Base-by-base conservation (phyloP, 2,329 filamentous ascomycete species). In the Dactylella cylindrospora region DNA sequence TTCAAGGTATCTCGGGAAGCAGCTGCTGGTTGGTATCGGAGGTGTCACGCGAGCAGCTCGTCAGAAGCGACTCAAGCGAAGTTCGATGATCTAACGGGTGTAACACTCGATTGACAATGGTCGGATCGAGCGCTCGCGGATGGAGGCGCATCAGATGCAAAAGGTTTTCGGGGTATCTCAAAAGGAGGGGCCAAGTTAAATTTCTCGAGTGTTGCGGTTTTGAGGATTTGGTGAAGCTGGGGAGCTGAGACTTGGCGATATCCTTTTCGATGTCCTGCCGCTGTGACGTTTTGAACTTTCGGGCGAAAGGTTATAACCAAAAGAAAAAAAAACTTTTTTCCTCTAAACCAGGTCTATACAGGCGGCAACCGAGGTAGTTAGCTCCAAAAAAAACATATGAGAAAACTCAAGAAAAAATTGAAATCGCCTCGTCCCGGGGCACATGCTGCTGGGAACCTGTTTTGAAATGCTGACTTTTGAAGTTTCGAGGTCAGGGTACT, bases 11-110 rank as follows among this genome's bases (percentile, higher is more conserved):
- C 43, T 62, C 32, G 38, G 49, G 43, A 44, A 44, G 55, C 13
- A 53, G 55, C 41, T 61, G 51, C 36, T 45, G 47, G 43, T 43
- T 31, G 23, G 35, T 8, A 31, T 47, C 43, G 49, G 57, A 54
- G 43, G 57, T 62, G 57, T 62, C 57, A 62, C 57, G 57, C 57
- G 57, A 62, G 57, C 57, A 62, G 49, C 36, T 47, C 49, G 38
- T 62, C 19, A 44, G 57, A 54, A 54, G 57, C 57, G 49, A 62
- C 49, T 50, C 57, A 53, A 62, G 57, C 57, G 57, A 54, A 17
- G 49, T 54, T 47, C 57, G 43, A 38, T 54, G 49, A 36, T 62
- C 57, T 31, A 49, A 54, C 29, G 49, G 36, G 22, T 53, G 57
- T 62, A 54, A 62, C 49, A 54, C 57, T 62, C 49, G 57, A 54